phyloP scores from a whole-genome alignment of 306 rosid genomes.

The Cicer judaicum region DNA sequence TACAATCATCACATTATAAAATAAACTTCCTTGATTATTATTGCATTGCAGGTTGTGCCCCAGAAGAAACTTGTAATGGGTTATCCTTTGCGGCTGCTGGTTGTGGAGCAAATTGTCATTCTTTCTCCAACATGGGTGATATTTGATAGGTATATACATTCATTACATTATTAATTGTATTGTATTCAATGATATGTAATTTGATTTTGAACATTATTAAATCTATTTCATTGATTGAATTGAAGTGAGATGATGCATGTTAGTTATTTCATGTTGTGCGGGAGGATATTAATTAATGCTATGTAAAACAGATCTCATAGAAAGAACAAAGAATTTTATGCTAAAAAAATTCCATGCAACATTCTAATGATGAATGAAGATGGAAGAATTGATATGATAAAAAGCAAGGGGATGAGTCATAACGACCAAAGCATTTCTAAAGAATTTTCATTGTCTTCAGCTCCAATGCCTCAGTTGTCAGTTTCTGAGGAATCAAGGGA shows the following conservation, averaged over 20 bases:
- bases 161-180: slow-evolving; percentile 6
- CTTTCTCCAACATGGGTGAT: slow-evolving; percentile 56
- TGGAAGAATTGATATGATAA: slow-evolving; percentile 56
- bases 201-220: slow-evolving; percentile 4
- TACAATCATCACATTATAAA: not conserved
- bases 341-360: slow-evolving; percentile 52
- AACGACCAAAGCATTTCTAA: slow-evolving; percentile 17
- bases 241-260: slow-evolving; percentile 7
- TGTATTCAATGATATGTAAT: not conserved
- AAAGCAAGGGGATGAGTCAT: slow-evolving; percentile 37
- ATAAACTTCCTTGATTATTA: not conserved
- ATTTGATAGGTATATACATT: slow-evolving; percentile 53
- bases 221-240: slow-evolving; percentile 8
- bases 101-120: slow-evolving; percentile 48
- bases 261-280: slow-evolving; percentile 15
- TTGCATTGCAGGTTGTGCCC: slow-evolving; percentile 52
- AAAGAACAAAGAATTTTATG: slow-evolving; percentile 49
- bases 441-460: slow-evolving; percentile 25
- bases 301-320: slow-evolving; percentile 53
- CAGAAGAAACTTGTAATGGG: slow-evolving; percentile 67
- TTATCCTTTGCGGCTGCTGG: slow-evolving; percentile 49
- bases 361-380: slow-evolving; percentile 62
- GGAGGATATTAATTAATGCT: not conserved
- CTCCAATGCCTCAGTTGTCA: slow-evolving; percentile 22
- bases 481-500: slow-evolving; percentile 43